Conservation (phyloP, 2,329 filamentous ascomycete species). For the Exophiala calicioides region DNA sequence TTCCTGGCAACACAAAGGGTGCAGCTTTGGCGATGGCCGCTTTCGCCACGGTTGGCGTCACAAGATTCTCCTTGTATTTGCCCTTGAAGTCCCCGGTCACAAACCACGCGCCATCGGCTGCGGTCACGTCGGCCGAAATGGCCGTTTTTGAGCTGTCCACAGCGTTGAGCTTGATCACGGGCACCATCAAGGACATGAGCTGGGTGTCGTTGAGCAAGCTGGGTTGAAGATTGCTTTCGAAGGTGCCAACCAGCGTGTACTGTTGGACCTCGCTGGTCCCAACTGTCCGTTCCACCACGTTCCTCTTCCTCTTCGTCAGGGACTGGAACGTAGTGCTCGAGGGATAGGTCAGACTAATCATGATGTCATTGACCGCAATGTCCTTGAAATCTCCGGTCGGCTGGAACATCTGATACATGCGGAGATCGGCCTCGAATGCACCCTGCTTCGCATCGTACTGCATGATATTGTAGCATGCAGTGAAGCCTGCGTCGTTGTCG, state of each 20-base stretch:
- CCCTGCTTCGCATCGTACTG: slow-evolving; percentile 67
- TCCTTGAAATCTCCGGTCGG: slow-evolving; percentile 53
- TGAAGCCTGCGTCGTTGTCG: slow-evolving; percentile 73
- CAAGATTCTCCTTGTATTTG: slow-evolving; percentile 27
- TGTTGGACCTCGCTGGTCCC: slow-evolving; percentile 35
- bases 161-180: slow-evolving; percentile 37
- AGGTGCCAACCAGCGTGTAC: slow-evolving; percentile 37
- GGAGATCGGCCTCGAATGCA: slow-evolving; percentile 73
- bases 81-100: slow-evolving; percentile 37
- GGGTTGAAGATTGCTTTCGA: slow-evolving; percentile 32
- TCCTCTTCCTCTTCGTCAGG: slow-evolving; percentile 25
- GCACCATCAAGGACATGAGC: slow-evolving; percentile 37
- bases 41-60: slow-evolving; percentile 28
- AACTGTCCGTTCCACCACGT: slow-evolving; percentile 16
- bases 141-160: slow-evolving; percentile 22
- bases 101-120: slow-evolving; percentile 39
- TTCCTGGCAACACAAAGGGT: slow-evolving; percentile 38
- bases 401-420: slow-evolving; percentile 69
- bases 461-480: slow-evolving; percentile 80
- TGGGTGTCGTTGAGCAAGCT: slow-evolving; percentile 35
- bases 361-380: slow-evolving; percentile 37
- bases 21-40: slow-evolving; percentile 31
- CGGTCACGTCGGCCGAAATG: slow-evolving; percentile 35
- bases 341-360: slow-evolving; percentile 33
- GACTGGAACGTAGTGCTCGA: slow-evolving; percentile 28